Conservation (phyloP, 352 stramenopile species). For the Phytophthora sp. region DNA sequence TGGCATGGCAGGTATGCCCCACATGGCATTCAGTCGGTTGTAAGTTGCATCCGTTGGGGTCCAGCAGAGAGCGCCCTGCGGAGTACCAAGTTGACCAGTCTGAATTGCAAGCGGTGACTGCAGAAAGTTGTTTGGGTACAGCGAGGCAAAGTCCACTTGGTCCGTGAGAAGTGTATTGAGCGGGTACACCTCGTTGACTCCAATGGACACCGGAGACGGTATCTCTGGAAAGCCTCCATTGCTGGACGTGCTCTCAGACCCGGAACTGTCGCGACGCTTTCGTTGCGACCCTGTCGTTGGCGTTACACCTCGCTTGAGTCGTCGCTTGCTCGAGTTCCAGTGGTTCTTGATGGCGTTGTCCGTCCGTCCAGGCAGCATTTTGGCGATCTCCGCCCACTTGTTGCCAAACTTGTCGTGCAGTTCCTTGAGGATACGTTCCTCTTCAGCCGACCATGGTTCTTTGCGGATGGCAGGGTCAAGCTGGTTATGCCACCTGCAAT, state of each 20-base stretch:
- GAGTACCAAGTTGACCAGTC: conserved; percentile 21
- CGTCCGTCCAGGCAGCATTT: conserved; percentile 84
- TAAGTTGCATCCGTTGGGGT: conserved; percentile 33
- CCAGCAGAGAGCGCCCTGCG: conserved; percentile 32
- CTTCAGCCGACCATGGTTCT: conserved; percentile 90
- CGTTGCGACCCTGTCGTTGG: conserved; percentile 14
- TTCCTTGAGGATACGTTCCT: conserved; percentile 83
- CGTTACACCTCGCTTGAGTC: conserved; percentile 57
- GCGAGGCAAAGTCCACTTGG: conserved; percentile 24
- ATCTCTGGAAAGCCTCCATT: conserved; percentile 6
- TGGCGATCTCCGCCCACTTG: conserved; percentile 92
- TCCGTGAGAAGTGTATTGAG: conserved; percentile 26
- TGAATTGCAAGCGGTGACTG: conserved; percentile 41
- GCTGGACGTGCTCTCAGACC: background rate
- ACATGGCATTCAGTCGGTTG: conserved; percentile 31
- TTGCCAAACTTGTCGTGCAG: conserved; percentile 87
- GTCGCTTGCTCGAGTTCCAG: conserved; percentile 90
- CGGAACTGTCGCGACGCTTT: conserved; percentile 18
- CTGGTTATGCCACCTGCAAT: conserved; percentile 94
- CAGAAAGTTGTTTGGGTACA: conserved; percentile 26
- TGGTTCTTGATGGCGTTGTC: conserved; percentile 95
- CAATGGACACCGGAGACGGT: background rate
- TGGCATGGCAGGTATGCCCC: conserved; percentile 19
- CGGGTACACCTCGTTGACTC: conserved; percentile 9
- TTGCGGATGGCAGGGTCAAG: conserved; percentile 94